These are phyloP conservation scores for Cercophora scortea DNA, from an alignment of 495 filamentous ascomycete species.

Conservation along the genomic window DNA sequence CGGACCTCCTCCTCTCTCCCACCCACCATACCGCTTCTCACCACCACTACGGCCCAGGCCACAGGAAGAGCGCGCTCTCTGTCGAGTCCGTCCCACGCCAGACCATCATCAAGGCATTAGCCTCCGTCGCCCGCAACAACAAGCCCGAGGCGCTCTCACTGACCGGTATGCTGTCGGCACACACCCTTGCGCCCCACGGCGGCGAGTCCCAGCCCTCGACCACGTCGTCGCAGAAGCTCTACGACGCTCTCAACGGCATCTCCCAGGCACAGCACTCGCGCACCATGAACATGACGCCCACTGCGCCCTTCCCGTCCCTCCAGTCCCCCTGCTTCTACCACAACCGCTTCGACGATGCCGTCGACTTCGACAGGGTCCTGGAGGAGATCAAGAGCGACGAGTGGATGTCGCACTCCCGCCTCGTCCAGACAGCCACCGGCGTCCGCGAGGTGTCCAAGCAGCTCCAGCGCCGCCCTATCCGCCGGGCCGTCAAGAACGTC, in stretches of 20 bases:
- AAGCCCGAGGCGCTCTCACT: constrained; percentile 51
- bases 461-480: constrained; percentile 80
- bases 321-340: constrained; percentile 97
- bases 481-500: constrained; percentile 76
- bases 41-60: constrained; percentile 21
- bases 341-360: constrained; percentile 88
- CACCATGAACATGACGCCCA: constrained; percentile 37
- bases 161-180: constrained; percentile 40
- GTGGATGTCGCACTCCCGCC: constrained; percentile 80
- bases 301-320: constrained; percentile 57
- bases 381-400: constrained; percentile 92
- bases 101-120: constrained; percentile 82
- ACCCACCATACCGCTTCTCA: not conserved
- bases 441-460: constrained; percentile 94
- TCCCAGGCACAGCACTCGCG: constrained; percentile 35
- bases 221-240: constrained; percentile 53
- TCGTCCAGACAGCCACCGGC: constrained; percentile 89
- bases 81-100: constrained; percentile 71
- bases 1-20: not conserved
- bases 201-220: constrained; percentile 38
- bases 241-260: constrained; percentile 56
- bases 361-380: constrained; percentile 89
- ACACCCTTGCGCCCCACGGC: constrained; percentile 23
- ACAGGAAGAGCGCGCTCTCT: constrained; percentile 55
- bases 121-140: constrained; percentile 58